phyloP scores from a whole-genome alignment of 2,329 filamentous ascomycete species.

The Sarocladium kiliense region DNA sequence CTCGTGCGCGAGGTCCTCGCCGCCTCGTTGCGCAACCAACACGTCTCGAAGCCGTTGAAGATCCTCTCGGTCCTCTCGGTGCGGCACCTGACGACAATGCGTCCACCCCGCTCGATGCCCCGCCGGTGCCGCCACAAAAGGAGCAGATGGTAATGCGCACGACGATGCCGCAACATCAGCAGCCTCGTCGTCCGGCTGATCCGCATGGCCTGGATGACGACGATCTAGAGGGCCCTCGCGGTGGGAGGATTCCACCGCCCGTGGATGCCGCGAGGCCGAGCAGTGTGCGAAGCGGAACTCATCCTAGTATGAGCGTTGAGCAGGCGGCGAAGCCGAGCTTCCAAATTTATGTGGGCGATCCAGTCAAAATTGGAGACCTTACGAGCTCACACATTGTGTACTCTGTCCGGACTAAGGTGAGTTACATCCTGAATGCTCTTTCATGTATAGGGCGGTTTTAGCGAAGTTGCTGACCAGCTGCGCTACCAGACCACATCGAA shows the following conservation, averaged over 20 bases:
- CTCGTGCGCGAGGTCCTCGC: constrained; percentile 47
- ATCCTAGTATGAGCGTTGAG: constrained; percentile 83
- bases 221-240: constrained; percentile 52
- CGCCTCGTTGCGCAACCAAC: constrained; percentile 71
- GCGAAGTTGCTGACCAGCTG: not conserved
- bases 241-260: constrained; percentile 50
- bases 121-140: constrained; percentile 65
- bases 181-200: constrained; percentile 42
- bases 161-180: constrained; percentile 42
- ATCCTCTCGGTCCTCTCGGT: constrained; percentile 73
- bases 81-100: constrained; percentile 44
- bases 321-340: constrained; percentile 91
- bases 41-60: constrained; percentile 70
- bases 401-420: constrained; percentile 85
- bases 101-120: constrained; percentile 37
- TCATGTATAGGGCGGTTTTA: not conserved
- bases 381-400: constrained; percentile 98
- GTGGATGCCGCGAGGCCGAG: constrained; percentile 54
- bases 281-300: constrained; percentile 45
- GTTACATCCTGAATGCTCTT: not conserved
- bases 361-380: constrained; percentile 94
- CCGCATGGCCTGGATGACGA: constrained; percentile 68
- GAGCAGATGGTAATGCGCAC: constrained; percentile 59
- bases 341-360: constrained; percentile 87
- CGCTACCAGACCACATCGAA: constrained; percentile 77